Percentiles rank a stretch among this genome's conserved stretches.
Conservation (phyloP, 257 asterid species). For the Jasminum sambac region DNA sequence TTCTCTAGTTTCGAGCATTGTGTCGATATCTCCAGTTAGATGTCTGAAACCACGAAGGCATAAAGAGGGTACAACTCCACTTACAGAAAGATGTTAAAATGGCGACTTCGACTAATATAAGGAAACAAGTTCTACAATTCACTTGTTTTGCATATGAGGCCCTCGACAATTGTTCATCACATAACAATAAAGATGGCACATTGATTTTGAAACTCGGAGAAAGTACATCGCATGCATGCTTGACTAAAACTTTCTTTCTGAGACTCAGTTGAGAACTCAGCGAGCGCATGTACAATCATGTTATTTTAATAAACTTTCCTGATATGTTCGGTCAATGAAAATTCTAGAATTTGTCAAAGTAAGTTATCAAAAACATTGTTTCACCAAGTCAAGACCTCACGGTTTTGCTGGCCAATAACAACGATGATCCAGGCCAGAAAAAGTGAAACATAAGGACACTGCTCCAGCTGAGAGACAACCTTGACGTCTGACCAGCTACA, state of each 20-base stretch:
- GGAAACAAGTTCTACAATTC: not conserved
- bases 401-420: not conserved
- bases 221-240: conserved; percentile 7
- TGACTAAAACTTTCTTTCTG: not conserved
- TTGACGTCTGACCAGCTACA: not conserved
- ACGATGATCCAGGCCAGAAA: not conserved
- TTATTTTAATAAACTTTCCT: not conserved
- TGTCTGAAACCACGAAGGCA: not conserved
- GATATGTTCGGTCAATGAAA: not conserved
- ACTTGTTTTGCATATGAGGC: not conserved
- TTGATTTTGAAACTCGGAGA: not conserved
- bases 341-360: not conserved
- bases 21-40: not conserved
- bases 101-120: not conserved
- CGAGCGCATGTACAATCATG: not conserved
- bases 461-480: not conserved
- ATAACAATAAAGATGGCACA: not conserved
- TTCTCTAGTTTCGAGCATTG: not conserved
- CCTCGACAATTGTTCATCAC: not conserved
- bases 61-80: not conserved
- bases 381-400: not conserved
- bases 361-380: not conserved
- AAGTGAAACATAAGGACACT: not conserved
- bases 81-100: not conserved
- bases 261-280: not conserved